phyloP scores from a whole-genome alignment of 176 grass and related monocot species.

The Oryza rufipogon region DNA sequence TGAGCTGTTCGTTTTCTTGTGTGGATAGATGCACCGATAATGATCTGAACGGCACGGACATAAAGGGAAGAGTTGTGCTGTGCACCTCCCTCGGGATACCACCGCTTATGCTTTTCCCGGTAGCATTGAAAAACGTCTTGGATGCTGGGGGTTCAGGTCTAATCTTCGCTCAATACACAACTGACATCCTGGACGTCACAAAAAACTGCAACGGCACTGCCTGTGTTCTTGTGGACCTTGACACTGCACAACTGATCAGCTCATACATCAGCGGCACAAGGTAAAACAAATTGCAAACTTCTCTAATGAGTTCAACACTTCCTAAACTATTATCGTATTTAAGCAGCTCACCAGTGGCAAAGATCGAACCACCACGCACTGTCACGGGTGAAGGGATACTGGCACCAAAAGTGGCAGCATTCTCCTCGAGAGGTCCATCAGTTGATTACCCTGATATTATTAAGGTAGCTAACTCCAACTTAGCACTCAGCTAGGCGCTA shows the following conservation, averaged over 20 bases:
- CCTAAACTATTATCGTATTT: background rate
- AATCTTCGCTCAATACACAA: constrained; percentile 21
- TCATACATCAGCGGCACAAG: background rate
- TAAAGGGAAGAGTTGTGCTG: constrained; percentile 21
- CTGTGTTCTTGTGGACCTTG: constrained; percentile 39
- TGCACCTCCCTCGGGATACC: background rate
- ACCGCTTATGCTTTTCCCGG: rapidly evolving
- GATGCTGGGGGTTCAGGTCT: background rate
- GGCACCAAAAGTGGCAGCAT: constrained; percentile 21
- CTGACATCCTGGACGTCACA: rapidly evolving
- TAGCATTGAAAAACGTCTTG: background rate
- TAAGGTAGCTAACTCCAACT: background rate
- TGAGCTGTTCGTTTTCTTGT: too few species aligned
- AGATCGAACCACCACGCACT: constrained; percentile 33
- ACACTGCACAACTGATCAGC: background rate
- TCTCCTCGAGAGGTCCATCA: constrained; percentile 43
- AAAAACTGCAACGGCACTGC: background rate
- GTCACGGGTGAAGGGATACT: background rate
- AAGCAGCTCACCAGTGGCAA: constrained; percentile 25
- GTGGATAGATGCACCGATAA: constrained; percentile 20
- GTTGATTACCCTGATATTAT: background rate
- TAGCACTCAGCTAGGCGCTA: too few species aligned
- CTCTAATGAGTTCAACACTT: background rate
- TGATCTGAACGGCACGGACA: constrained; percentile 26
- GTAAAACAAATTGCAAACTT: constrained; percentile 21